Evolutionary conservation across 495 filamentous ascomycete species (phyloP), one percentile per base, ranked within the genome.

Genomic region (Hyphodiscus hymeniophilus): DNA sequence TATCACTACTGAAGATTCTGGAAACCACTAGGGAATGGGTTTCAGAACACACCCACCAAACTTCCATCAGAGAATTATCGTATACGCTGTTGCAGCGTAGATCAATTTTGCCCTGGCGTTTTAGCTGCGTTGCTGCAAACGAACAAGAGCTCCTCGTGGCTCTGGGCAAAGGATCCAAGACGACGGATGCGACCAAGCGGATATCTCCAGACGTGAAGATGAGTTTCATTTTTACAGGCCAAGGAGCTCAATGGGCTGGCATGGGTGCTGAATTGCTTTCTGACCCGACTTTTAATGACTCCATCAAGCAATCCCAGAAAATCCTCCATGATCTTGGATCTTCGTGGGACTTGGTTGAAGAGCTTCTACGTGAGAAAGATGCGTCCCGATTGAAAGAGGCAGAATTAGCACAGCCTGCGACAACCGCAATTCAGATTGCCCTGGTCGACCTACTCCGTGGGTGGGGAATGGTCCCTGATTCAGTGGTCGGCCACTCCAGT

Each of bases 401-500:
- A 2, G 54, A 68, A 59, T 67, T 72, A 50, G 69, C 68, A 16
- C 73, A 76, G 45, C 66, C 73, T 15, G 57, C 71, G 42, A 81
- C 71, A 52, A 70, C 65, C 10, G 70, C 72, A 3, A 60, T 77
- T 4, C 74, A 77, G 52, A 52, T 77, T 3, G 71, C 73, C 3
- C 46, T 84, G 44, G 70, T 74, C 0, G 71, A 76, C 22, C 57
- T 82, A 0, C 60, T 82, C 24, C 50, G 51, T 22, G 71, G 68
- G 7, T 80, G 77, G 66, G 70, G 69, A 21, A 66, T 84, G 24
- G 58, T 33, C 8, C 76, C 78, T 0, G 57, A 60, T 0, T 68
- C 69, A 21, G 77, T 81, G 0, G 68, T 79, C 4, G 80, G 80
- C 8, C 79, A 84, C 60, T 82, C 79, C 2, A 78, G 73, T 57